A percentile compares a stretch with the other conserved stretches of the same genome.
phyloP scores from a whole-genome alignment of 2,329 filamentous ascomycete genomes.

The Dactylellina haptotyla region DNA sequence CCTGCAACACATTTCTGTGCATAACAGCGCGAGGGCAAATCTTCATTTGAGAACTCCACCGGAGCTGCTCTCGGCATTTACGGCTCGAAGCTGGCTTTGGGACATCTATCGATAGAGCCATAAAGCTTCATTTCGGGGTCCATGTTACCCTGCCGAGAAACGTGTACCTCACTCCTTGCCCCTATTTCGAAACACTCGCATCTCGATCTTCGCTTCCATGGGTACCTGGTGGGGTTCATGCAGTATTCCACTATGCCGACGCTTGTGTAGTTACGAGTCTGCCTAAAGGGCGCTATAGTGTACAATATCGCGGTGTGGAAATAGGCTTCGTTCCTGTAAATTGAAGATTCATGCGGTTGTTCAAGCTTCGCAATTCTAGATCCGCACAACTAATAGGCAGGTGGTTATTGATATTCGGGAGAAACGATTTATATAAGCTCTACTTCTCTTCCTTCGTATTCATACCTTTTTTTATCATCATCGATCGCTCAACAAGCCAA shows the following conservation, averaged over 20 bases:
- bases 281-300: no score
- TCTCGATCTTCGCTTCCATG: neutral
- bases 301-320: no score
- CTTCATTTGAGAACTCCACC: neutral
- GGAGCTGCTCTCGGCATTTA: neutral
- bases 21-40: neutral
- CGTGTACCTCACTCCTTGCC: neutral
- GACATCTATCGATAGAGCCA: neutral
- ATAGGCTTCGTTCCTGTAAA: no score
- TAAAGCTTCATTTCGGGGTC: neutral
- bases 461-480: neutral
- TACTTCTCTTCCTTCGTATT: neutral
- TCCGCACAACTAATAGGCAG: no score
- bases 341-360: no score
- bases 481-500: neutral
- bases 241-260: neutral
- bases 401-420: no score
- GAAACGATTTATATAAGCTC: neutral
- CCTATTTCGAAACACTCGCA: neutral
- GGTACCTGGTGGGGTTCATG: no score
- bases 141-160: neutral
- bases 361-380: no score
- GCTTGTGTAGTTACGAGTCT: neutral
- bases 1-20: conserved; percentile 1
- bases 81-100: neutral